phyloP scores from a whole-genome alignment of 176 grass and related monocot species.

The Oryza glaberrima region DNA sequence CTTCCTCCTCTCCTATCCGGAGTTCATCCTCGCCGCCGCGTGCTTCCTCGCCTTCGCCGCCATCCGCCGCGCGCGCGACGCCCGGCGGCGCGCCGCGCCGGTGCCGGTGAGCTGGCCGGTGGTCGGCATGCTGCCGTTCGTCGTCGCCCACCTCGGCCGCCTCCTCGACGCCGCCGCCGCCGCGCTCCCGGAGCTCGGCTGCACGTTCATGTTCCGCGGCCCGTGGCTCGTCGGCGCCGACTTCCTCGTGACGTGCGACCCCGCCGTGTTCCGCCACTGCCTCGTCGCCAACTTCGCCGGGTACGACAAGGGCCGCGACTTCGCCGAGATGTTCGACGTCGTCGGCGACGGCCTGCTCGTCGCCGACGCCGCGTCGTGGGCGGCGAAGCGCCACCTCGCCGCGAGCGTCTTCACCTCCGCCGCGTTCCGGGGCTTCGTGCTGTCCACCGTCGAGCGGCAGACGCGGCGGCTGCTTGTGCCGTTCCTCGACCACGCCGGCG shows the following conservation, averaged over 20 bases:
- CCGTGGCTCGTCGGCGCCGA: constrained; percentile 49
- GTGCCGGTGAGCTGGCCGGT: constrained; percentile 55
- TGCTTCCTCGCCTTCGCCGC: constrained; percentile 44
- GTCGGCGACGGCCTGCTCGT: constrained; percentile 60
- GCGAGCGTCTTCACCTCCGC: constrained; percentile 37
- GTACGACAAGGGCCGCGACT: constrained; percentile 72
- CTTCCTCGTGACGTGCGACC: constrained; percentile 60
- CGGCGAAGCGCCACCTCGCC: constrained; percentile 37
- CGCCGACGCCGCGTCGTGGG: constrained; percentile 54
- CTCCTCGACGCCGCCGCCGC: constrained; percentile 46
- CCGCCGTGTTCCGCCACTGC: constrained; percentile 54
- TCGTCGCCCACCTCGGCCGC: constrained; percentile 6
- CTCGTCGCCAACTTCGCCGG: constrained; percentile 38
- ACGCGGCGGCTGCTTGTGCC: constrained; percentile 40
- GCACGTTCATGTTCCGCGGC: constrained; percentile 58
- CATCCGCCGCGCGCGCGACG: constrained; percentile 16
- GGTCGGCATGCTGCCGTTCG: constrained; percentile 60
- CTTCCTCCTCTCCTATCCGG: constrained; percentile 48
- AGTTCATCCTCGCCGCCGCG: constrained; percentile 47
- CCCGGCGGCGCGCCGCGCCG: not conserved
- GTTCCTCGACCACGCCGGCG: constrained; percentile 34
- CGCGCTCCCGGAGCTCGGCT: constrained; percentile 36
- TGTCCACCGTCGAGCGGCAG: constrained; percentile 35
- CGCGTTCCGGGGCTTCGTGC: constrained; percentile 40
- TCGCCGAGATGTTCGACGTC: constrained; percentile 67